phyloP scores from a whole-genome alignment of 2,329 filamentous ascomycete species.

The Scedosporium dehoogii region DNA sequence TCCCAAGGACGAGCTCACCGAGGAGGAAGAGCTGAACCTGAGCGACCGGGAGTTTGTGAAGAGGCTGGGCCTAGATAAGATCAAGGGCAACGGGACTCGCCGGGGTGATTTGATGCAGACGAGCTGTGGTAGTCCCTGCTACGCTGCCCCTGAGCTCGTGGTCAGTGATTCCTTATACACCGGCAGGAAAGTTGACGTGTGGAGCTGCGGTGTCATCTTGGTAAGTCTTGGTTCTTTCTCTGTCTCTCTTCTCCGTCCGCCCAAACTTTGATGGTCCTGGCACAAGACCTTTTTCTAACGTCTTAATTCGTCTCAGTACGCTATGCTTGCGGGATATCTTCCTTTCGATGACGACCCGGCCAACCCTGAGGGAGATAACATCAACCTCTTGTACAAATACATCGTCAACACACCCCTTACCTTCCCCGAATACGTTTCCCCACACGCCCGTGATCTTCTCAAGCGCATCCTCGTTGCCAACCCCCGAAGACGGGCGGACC shows the following conservation, averaged over 20 bases:
- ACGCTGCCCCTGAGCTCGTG: constrained; percentile 91
- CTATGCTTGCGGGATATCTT: constrained; percentile 95
- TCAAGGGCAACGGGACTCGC: constrained; percentile 63
- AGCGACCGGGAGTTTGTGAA: constrained; percentile 84
- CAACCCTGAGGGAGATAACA: constrained; percentile 97
- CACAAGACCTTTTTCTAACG: neutral
- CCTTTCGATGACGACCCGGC: constrained; percentile 97
- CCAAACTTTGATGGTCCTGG: neutral
- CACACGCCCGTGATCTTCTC: constrained; percentile 85
- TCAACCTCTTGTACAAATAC: constrained; percentile 98
- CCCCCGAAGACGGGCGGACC: constrained; percentile 83
- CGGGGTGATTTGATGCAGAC: constrained; percentile 97
- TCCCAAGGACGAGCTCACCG: constrained; percentile 72
- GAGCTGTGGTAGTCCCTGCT: constrained; percentile 95
- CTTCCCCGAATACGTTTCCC: constrained; percentile 97
- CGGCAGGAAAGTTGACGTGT: constrained; percentile 94
- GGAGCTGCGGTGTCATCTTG: constrained; percentile 97
- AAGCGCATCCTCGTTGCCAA: constrained; percentile 92
- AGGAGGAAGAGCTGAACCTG: constrained; percentile 83
- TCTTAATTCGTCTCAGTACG: constrained; percentile 53
- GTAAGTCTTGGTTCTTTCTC: constrained; percentile 43
- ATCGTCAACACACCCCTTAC: constrained; percentile 95
- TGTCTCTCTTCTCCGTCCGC: neutral
- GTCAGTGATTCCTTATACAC: constrained; percentile 97
- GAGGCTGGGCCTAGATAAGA: constrained; percentile 70